phyloP scores from a whole-genome alignment of 1,284 basidiomycete species.

The Leccinum pachyderme region DNA sequence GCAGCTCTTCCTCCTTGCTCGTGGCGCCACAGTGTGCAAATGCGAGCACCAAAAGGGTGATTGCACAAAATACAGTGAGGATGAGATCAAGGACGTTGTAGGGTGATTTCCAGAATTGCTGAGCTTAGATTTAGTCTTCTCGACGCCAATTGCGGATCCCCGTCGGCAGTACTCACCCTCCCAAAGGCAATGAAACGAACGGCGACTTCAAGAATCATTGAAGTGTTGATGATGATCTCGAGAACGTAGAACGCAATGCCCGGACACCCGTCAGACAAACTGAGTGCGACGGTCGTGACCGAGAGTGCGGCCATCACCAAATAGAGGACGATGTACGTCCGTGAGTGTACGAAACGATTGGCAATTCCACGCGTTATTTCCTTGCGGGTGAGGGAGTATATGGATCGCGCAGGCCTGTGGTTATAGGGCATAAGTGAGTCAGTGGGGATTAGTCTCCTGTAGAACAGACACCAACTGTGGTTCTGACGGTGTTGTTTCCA shows the following conservation, averaged over 20 bases:
- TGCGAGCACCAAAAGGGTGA: conserved; percentile 84
- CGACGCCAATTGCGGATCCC: background rate
- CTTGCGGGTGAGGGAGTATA: conserved; percentile 74
- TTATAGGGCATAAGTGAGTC: conserved; percentile 18
- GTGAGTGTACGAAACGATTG: conserved; percentile 82
- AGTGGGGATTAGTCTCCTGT: conserved; percentile 6
- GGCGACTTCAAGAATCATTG: conserved; percentile 91
- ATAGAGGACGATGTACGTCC: conserved; percentile 82
- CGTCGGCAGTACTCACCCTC: conserved; percentile 52
- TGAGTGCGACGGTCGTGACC: conserved; percentile 88
- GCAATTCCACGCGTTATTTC: conserved; percentile 81
- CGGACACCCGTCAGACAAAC: conserved; percentile 76
- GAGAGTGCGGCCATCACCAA: conserved; percentile 87
- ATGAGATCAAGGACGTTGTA: conserved; percentile 88
- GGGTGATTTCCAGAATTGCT: conserved; percentile 90
- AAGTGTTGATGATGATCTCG: conserved; percentile 85
- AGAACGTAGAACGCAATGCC: conserved; percentile 84
- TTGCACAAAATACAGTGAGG: conserved; percentile 80
- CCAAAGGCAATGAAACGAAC: conserved; percentile 90
- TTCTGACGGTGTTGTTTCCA: conserved; percentile 12
- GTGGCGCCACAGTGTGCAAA: conserved; percentile 76
- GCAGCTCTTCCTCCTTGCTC: conserved; percentile 85
- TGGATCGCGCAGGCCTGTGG: conserved; percentile 67
- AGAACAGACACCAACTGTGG: conserved; percentile 25
- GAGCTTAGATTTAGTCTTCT: conserved; percentile 5